A percentile compares a stretch with the other conserved stretches of the same genome.
Conservation (phyloP, 139 green algal species). For the Gonium pectorale region DNA sequence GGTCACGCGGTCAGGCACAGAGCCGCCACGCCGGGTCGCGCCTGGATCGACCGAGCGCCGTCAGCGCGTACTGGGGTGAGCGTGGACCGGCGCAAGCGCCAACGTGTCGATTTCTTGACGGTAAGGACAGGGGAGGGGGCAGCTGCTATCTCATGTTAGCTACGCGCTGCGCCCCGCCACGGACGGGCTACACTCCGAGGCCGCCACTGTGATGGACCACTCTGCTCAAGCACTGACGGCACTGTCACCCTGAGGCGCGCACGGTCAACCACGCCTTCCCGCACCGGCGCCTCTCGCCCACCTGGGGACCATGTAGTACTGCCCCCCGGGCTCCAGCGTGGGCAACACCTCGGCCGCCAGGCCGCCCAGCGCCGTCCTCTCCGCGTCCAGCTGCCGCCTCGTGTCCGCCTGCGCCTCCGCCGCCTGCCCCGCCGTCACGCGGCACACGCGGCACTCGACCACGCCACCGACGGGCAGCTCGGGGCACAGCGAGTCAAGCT, state of each 20-base stretch:
- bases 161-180: no score
- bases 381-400: conserved; percentile 41
- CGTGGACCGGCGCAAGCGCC: no score
- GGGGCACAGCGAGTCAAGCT: conserved; percentile 23
- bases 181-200: no score
- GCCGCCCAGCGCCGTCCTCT: conserved; percentile 53
- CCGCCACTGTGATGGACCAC: no score
- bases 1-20: neutral
- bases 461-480: conserved; percentile 6
- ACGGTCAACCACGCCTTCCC: neutral
- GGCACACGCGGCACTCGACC: neutral
- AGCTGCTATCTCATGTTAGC: no score
- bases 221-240: no score
- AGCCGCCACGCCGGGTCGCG: neutral
- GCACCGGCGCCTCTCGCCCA: neutral
- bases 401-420: conserved; percentile 8
- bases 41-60: no score
- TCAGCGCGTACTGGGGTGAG: no score
- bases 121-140: no score
- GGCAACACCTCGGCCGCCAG: conserved; percentile 51
- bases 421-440: neutral
- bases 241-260: no score
- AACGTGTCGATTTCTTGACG: no score
- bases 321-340: conserved; percentile 50
- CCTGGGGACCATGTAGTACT: conserved; percentile 75